Evolutionary conservation across 305 asterid genomes (phyloP), one percentile per base, ranked within the genome.

Genomic region (Galium porrigens): DNA sequence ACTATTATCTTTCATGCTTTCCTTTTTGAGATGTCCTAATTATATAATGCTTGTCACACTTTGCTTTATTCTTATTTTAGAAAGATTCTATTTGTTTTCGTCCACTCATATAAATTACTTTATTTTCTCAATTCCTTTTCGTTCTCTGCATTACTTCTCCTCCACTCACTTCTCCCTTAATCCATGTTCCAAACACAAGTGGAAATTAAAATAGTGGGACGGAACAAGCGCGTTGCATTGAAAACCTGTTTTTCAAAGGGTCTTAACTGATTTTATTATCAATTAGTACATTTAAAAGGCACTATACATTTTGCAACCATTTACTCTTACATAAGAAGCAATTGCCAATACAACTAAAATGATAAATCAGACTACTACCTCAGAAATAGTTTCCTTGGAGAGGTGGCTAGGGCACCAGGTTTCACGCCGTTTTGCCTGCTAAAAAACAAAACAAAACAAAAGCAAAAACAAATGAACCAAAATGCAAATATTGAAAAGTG

Each of bases 391-490:
- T 79, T 81, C 82, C 76, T 70, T 65, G 20, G 79, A 79, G 68
- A 85, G 81, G 29, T 80, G 82, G 67, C 95, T 89, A 18, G 96
- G 95, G 86, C 96, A 86, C 96, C 98, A 92, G 33, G 98, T 92
- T 77, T 84, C 90, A 64, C 98, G 96, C 74, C 98, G 76, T 78
- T 92, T 92, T 22, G 72, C 94, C 98, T 92, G 62, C 69, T 70
- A 74, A 22, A 60, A n/a, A n/a, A n/a, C n/a, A n/a, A n/a, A 15
- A 70, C 57, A 72, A 71, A 70, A 36, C 68, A 7, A 33, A 7
- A 36, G 42, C 11, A 11, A 37, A n/a, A 63, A 46, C 53, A 68
- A 69, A 70, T 69, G 42, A 71, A 58, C 39, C 58, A 33, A 33
- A 48, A 20, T 63, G 69, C 37, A 58, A 33, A 22, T 27, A 37